phyloP scores from a whole-genome alignment of 2,329 filamentous ascomycete genomes.

The Pseudocercospora crystallina region DNA sequence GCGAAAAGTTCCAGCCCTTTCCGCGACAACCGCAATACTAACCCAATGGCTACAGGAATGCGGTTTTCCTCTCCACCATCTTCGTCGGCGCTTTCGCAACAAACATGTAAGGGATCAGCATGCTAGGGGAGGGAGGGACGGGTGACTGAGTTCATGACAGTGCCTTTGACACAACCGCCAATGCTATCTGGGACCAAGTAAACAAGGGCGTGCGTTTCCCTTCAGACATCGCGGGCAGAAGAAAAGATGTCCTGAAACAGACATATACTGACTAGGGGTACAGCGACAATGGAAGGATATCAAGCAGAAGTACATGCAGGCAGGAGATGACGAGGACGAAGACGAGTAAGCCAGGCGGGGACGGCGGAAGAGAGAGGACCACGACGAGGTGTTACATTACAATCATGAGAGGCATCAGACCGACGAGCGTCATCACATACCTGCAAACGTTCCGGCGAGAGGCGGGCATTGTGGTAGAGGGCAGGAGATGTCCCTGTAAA shows the following conservation, averaged over 20 bases:
- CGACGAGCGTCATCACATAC: no score
- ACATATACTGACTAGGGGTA: constrained; percentile 28
- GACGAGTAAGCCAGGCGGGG: constrained; percentile 62
- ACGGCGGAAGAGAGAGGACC: constrained; percentile 31
- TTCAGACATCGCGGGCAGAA: background rate
- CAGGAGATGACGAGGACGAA: constrained; percentile 46
- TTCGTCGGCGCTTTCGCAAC: constrained; percentile 87
- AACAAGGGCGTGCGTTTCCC: constrained; percentile 80
- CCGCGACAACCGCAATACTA: constrained; percentile 15
- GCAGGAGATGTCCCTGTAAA: no score
- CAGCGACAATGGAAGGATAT: constrained; percentile 99
- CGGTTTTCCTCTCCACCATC: constrained; percentile 79
- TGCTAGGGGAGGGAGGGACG: background rate
- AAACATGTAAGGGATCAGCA: constrained; percentile 68
- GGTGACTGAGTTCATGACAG: constrained; percentile 50
- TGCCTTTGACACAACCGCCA: constrained; percentile 76
- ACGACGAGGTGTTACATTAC: constrained; percentile 7
- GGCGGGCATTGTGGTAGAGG: no score
- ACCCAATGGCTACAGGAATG: constrained; percentile 78
- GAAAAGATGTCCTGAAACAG: no score
- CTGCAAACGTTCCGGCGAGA: no score
- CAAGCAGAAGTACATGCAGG: constrained; percentile 75
- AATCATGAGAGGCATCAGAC: background rate
- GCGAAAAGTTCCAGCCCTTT: no score
- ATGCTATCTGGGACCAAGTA: constrained; percentile 84